Evolutionary conservation across 2,329 filamentous ascomycete genomes (phyloP).

Genomic region (Seiridium unicorne): DNA sequence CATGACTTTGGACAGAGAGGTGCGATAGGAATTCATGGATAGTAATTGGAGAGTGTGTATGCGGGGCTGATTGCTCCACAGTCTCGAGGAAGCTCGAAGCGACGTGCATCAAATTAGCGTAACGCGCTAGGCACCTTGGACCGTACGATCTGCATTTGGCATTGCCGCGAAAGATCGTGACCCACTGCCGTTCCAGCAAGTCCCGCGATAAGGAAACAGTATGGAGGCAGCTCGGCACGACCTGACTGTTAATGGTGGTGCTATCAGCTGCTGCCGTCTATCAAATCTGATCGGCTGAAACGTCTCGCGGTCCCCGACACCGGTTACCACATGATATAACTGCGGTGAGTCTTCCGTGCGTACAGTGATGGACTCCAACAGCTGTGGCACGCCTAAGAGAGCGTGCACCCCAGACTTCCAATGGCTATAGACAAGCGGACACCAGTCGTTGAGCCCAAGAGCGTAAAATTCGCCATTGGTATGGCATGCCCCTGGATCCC

Average conservation of each 20-base stretch:
- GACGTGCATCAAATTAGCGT: slow-evolving; percentile 10
- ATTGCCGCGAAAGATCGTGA: too few species aligned
- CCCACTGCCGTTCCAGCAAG: too few species aligned
- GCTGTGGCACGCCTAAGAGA: too few species aligned
- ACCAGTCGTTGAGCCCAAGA: slow-evolving; percentile 14
- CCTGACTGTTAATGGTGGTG: neutral
- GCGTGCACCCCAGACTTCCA: too few species aligned
- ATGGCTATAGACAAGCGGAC: slow-evolving; percentile 13
- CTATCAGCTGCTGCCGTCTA: neutral
- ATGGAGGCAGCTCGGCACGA: neutral
- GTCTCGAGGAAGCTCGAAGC: slow-evolving; percentile 17
- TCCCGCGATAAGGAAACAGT: neutral
- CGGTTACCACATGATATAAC: neutral
- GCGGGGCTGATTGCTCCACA: neutral
- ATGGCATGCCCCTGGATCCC: neutral
- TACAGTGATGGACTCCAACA: too few species aligned
- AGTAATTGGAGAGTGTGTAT: too few species aligned
- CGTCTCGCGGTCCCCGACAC: too few species aligned
- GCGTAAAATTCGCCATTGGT: slow-evolving; percentile 18
- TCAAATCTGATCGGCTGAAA: too few species aligned
- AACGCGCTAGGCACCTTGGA: neutral
- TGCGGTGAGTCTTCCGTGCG: neutral
- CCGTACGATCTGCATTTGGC: neutral
- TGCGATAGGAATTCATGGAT: too few species aligned
- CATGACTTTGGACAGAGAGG: too few species aligned